Base-by-base conservation (phyloP, 2,329 filamentous ascomycete genomes). In the Exophiala aquamarina region DNA sequence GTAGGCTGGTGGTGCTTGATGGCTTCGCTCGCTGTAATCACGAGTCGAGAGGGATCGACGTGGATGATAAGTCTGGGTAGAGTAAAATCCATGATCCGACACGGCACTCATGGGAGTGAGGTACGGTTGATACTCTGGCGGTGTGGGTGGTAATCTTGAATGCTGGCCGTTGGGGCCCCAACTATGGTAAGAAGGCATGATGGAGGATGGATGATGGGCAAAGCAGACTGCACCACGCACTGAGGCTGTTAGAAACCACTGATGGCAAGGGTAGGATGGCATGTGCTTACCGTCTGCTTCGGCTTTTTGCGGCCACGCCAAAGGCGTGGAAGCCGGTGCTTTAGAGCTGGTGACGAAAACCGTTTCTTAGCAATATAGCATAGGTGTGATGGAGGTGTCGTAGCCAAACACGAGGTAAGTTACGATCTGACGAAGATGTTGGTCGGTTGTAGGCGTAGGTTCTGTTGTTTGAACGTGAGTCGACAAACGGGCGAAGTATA, bases 1-100 rank as follows among this genome's bases (percentile, higher is more conserved):
- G 57, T 70, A 73, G 47, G 65, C 65, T 43, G 63, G 51, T 43
- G 63, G 51, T n/a, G 67, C 64, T 52, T 71, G 67, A n/a, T 67
- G 67, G 57, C 70, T 73, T 55, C 71, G 66, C 49, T 73, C 71
- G 55, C 68, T 68, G 56, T 70, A 71, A 42, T 73, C 71, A 55
- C 65, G 68, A 40, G 69, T 66, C 41, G 62, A 70, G 57, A 70
- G 68, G 40, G 66, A 62, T 56, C 70, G 70, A 42, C 70, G 68
- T 48, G 66, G 63, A 37, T 68, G 66, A 47, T 69, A 72, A 23
- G 29, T 45, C 38, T 64, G 65, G 35, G 67, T 61, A 31, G 65
- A 55, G 56, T 71, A 73, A 56, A 47, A 61, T 14, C 47, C 47
- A 21, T 57, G 54, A 5, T 59, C 58, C 11, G 55, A 51, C 9